A percentile compares a stretch with the other conserved stretches of the same genome.
Evolutionary conservation across 2,329 filamentous ascomycete species (phyloP).

Genomic region (Fusarium keratoplasticum): DNA sequence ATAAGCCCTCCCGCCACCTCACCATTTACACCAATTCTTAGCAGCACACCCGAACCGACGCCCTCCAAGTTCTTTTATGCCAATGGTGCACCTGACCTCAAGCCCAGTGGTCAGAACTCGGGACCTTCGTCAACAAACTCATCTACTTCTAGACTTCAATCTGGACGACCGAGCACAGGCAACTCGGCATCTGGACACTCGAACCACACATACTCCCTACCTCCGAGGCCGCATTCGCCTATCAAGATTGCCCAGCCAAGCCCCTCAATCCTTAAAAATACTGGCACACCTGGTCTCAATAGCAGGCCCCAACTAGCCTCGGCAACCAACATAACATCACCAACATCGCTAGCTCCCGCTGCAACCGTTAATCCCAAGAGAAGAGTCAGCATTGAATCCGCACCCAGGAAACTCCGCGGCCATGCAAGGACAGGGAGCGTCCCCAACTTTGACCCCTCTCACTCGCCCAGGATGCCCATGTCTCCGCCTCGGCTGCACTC

Average conservation of each 20-base stretch:
- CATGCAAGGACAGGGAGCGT: constrained; percentile 58
- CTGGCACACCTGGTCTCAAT: constrained; percentile 24
- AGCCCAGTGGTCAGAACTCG: constrained; percentile 51
- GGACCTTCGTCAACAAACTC: constrained; percentile 61
- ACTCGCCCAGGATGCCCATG: constrained; percentile 50
- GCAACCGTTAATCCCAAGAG: constrained; percentile 49
- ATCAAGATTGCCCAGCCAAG: constrained; percentile 52
- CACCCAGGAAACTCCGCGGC: constrained; percentile 49
- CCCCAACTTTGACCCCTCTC: constrained; percentile 51
- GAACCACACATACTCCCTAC: constrained; percentile 28
- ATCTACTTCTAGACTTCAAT: constrained; percentile 56
- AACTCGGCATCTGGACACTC: constrained; percentile 39
- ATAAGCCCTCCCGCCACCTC: constrained; percentile 45
- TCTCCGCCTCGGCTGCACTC: constrained; percentile 47
- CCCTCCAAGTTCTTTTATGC: constrained; percentile 80
- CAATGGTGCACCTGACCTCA: constrained; percentile 69
- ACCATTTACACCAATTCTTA: constrained; percentile 50
- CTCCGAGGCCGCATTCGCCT: constrained; percentile 63
- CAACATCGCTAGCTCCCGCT: constrained; percentile 52
- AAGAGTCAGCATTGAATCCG: constrained; percentile 57
- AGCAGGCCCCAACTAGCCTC: constrained; percentile 50
- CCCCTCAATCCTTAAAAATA: constrained; percentile 37
- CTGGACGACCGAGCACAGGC: constrained; percentile 54
- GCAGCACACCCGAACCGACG: constrained; percentile 52
- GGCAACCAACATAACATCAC: constrained; percentile 50